Evolutionary conservation across 768 basidiomycete genomes (phyloP), one percentile per base, ranked within the genome.

Genomic region (Ramaria sp.): DNA sequence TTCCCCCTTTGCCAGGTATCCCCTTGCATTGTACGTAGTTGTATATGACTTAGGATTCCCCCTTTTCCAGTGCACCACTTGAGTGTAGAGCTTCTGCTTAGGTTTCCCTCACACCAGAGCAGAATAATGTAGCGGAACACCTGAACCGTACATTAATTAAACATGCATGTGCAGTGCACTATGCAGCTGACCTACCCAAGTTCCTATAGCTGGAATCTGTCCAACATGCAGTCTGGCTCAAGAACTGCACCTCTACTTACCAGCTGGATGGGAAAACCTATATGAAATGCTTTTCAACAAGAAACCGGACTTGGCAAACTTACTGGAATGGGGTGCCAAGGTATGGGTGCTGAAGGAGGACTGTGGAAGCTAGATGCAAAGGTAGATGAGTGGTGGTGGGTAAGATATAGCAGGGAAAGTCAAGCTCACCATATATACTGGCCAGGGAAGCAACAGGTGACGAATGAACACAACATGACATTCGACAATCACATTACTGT

Each of bases 61-160:
- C n/a, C n/a, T n/a, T n/a, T n/a, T n/a, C n/a, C n/a, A n/a, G n/a
- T n/a, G n/a, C n/a, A n/a, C n/a, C n/a, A n/a, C n/a, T n/a, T n/a
- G n/a, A n/a, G n/a, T n/a, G n/a, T n/a, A n/a, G n/a, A n/a, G n/a
- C n/a, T n/a, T n/a, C n/a, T n/a, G n/a, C n/a, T n/a, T n/a, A n/a
- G n/a, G n/a, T n/a, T n/a, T n/a, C n/a, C n/a, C n/a, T 27, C 54
- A 69, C 56, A 63, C 65, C 12, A 27, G 61, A 39, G 45, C 63
- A 62, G 60, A 70, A 68, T 55, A 66, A 68, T 3, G 50, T 65
- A 7, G 65, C 68, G 0, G 66, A 71, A 57, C 47, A 62, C 5
- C 42, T 59, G 7, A 72, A 70, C 57, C 56, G 63, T 1, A 67
- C 63, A 11, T 58, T 64, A 1, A 24, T 67, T 10, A 58, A 67